Base-by-base conservation (phyloP, 164 flowering plant species). In the Echeveria elegans region DNA sequence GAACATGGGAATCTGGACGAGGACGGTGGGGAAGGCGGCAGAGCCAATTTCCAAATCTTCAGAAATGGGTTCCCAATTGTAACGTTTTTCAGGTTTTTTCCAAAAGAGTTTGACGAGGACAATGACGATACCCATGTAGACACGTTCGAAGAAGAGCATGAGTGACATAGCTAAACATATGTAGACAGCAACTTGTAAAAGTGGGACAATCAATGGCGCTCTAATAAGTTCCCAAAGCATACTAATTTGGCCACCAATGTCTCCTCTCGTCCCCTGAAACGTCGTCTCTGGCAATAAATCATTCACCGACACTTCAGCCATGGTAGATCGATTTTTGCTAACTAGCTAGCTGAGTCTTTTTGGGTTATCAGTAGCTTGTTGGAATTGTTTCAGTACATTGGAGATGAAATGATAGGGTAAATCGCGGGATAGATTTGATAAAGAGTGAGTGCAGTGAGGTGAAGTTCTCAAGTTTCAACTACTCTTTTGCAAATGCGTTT, bases 91-190 rank as follows among this genome's bases (percentile, higher is more conserved):
- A 0, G 98, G 98, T 71, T 94, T 94, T 59, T 88, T 77, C 77
- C 96, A 85, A 72, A 94, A 94, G 7, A 89, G 70, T 79, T 89
- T 94, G 12, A 89, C 85, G 4, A 89, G 79, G 38, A 82, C 60
- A 32, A 94, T 88, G 43, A 94, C 96, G 4, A 94, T 59, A 0
- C 96, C 98, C 97, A 94, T 94, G 66, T 91, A 94, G 29, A 90
- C 72, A 73, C 95, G 82, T 74, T 94, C 98, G 11, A 82, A 58
- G 81, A 94, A 89, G 16, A 94, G 85, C 98, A 94, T 91, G 18
- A 91, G 67, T 3, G 93, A 82, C 96, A 94, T 88, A 12, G 77
- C 66, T 65, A 94, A 69, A 71, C 88, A 85, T 7, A 88, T 16
- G 50, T 76, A 72, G 0, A 91, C 83, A 4, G 73, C 77, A 0